Base-by-base conservation (phyloP, 139 green algal species). In the Raphidocelis subcapitata region DNA sequence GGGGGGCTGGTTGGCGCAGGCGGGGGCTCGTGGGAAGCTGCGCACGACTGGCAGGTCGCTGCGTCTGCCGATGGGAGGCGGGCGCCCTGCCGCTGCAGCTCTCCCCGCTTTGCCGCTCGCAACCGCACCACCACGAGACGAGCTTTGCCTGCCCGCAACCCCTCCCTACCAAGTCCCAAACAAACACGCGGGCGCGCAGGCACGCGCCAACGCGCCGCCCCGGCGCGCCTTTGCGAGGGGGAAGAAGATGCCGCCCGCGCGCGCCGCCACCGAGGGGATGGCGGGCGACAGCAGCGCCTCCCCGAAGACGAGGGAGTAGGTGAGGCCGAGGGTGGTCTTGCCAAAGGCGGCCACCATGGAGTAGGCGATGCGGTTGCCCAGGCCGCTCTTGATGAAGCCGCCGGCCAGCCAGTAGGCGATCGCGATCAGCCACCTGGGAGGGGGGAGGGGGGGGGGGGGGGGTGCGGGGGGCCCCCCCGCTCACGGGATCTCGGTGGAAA, bases 371-470 rank as follows among this genome's bases (percentile, higher is more conserved):
- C 96, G 90, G 70, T 96, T 96, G 79, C 96, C 96, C 72, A 97
- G 84, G 52, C 96, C 96, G 47, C 94, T 98, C 79, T 98, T 98
- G 87, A 98, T 98, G 90, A 99, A 99, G 64, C 96, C 96, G 36
- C 92, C 88, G 18, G 96, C 95, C 49, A 99, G 90, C 86, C 93
- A 99, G 88, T 98, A 99, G 31, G 96, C 96, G 74, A 99, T 96
- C 78, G 94, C 96, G 74, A 99, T 99, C 62, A 98, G 91, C 93
- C 84, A 89, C 8, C 84, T 89, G 78, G 24, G 55, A 2, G 3
- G 35, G 52, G 21, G 28, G 2, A 29, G 62, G 32, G 35, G 36
- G 32, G 21, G 28, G 28, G 28, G 31, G 60, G 31, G 60, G 60
- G 60, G 21, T 49, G 41, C 41, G 41, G 41, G 41, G 41, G 8